A percentile compares a stretch with the other conserved stretches of the same genome.
phyloP scores from a whole-genome alignment of 2,329 filamentous ascomycete species.

The Diaporthe helianthi region DNA sequence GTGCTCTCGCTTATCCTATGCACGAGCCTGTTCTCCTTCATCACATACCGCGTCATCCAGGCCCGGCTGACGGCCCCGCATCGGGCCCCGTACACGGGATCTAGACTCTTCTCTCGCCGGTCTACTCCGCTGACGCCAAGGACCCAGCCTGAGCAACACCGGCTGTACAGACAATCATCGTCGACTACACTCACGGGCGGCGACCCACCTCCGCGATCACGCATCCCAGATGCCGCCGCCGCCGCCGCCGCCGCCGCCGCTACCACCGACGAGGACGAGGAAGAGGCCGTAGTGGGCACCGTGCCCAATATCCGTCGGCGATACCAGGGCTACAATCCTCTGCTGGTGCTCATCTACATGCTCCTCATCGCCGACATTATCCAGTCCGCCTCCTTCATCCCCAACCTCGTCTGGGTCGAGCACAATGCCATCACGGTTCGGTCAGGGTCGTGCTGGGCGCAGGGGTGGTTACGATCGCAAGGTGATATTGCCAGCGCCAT shows the following conservation, averaged over 20 bases:
- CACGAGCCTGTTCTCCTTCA: slow-evolving; percentile 22
- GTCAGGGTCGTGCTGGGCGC: slow-evolving; percentile 24
- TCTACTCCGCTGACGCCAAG: neutral
- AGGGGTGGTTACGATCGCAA: slow-evolving; percentile 23
- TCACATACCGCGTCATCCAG: slow-evolving; percentile 24
- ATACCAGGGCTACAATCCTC: slow-evolving; percentile 18
- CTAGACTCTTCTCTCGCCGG: neutral
- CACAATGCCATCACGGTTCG: slow-evolving; percentile 16
- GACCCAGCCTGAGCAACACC: neutral
- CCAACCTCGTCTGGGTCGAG: slow-evolving; percentile 14
- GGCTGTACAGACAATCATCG: neutral
- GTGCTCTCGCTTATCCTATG: slow-evolving; percentile 12
- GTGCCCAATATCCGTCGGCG: slow-evolving; percentile 22
- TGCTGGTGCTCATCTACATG: slow-evolving; percentile 28
- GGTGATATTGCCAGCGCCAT: slow-evolving; percentile 20
- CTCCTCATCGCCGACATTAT: slow-evolving; percentile 28
- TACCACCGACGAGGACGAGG: no score
- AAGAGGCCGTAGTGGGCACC: neutral
- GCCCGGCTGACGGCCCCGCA: neutral
- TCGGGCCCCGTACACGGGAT: neutral
- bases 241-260: neutral
- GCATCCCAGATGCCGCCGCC: neutral
- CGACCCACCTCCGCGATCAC: neutral
- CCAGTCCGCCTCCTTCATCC: slow-evolving; percentile 20
- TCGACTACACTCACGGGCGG: neutral